Percentiles rank a stretch among this genome's conserved stretches.
phyloP scores from a whole-genome alignment of 2,329 filamentous ascomycete genomes.

The Tolypocladium capitatum region DNA sequence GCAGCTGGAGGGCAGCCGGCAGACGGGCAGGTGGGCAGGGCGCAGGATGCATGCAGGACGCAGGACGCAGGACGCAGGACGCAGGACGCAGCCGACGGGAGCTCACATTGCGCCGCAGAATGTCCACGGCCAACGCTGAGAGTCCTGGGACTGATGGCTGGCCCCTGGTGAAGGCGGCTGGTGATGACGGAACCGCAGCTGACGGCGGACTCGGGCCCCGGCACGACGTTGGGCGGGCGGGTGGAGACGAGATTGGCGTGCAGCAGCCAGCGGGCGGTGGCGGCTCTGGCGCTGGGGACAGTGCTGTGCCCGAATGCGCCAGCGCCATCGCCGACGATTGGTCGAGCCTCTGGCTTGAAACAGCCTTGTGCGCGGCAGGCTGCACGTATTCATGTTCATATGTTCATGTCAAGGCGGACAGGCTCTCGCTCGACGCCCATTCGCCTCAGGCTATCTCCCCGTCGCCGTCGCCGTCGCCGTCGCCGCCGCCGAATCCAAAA shows the following conservation, averaged over 20 bases:
- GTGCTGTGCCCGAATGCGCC: not conserved
- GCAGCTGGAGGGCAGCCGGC: too few relatives aligned
- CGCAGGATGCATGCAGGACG: too few relatives aligned
- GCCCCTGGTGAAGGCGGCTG: not conserved
- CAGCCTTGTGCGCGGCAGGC: too few relatives aligned
- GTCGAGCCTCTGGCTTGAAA: too few relatives aligned
- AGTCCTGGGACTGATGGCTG: not conserved
- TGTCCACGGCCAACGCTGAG: slow-evolving; percentile 1
- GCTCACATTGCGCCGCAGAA: slow-evolving; percentile 9
- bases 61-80: too few relatives aligned
- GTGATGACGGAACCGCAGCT: not conserved
- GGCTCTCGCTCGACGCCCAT: not conserved
- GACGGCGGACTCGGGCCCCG: not conserved
- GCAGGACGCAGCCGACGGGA: slow-evolving; percentile 2
- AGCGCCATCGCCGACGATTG: too few relatives aligned
- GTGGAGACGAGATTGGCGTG: too few relatives aligned
- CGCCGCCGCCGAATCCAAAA: slow-evolving; percentile 39
- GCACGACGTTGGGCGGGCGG: not conserved
- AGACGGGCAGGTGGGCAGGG: not conserved
- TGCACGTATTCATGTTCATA: too few relatives aligned
- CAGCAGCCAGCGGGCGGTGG: not conserved
- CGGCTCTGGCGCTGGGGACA: not conserved
- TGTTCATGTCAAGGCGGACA: too few relatives aligned
- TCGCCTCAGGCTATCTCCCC: slow-evolving; percentile 30
- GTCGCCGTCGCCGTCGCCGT: slow-evolving; percentile 31